phyloP scores from a whole-genome alignment of 2,329 filamentous ascomycete species.

The Sclerotinia nivalis region DNA sequence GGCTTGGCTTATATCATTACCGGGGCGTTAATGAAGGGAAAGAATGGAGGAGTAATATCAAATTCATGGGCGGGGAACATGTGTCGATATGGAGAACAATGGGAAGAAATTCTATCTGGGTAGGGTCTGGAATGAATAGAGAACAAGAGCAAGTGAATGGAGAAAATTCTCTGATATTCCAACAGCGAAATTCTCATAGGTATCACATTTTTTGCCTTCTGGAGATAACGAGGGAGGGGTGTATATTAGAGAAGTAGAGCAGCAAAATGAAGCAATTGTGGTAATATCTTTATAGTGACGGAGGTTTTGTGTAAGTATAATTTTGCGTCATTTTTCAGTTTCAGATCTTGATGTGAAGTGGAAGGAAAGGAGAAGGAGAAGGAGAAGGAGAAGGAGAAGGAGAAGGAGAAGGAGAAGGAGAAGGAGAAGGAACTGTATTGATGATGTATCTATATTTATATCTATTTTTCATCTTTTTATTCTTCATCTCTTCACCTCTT shows the following conservation, averaged over 20 bases:
- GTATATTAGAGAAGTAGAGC: background rate
- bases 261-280: background rate
- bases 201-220: background rate
- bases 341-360: background rate
- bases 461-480: too few relatives aligned
- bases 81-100: background rate
- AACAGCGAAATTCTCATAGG: background rate
- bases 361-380: background rate
- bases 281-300: background rate
- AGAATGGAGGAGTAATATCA: background rate
- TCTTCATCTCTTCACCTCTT: too few relatives aligned
- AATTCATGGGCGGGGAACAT: background rate
- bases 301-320: background rate
- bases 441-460: too few relatives aligned
- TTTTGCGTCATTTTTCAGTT: background rate
- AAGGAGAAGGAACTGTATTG: too few relatives aligned
- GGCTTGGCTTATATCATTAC: conserved; percentile 6
- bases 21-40: background rate
- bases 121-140: background rate
- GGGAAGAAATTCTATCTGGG: background rate
- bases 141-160: background rate
- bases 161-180: background rate
- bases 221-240: background rate
- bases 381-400: too few relatives aligned
- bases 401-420: too few relatives aligned